These are phyloP conservation scores for Hysterium pulicare DNA, from an alignment of 2,329 filamentous ascomycete species.

Conservation along the genomic window DNA sequence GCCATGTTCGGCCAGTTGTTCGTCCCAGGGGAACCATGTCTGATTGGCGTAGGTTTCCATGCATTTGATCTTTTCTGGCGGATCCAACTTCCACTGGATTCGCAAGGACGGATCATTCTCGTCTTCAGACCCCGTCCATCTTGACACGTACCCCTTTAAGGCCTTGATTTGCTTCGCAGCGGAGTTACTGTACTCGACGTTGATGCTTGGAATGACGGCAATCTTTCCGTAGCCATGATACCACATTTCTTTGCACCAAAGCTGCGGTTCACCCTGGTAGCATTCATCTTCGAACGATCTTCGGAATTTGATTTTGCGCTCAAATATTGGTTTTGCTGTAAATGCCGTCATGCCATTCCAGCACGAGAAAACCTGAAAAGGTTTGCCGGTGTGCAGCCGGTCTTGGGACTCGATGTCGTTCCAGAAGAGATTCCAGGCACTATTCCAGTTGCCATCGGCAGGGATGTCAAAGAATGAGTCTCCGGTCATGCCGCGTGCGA, in stretches of 20 bases:
- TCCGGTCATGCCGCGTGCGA: constrained; percentile 51
- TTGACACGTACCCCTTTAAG: constrained; percentile 49
- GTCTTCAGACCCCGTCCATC: constrained; percentile 32
- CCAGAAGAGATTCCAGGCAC: constrained; percentile 43
- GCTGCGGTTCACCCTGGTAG: constrained; percentile 52
- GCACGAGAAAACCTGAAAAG: constrained; percentile 60
- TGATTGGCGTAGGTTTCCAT: constrained; percentile 45
- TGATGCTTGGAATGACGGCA: constrained; percentile 55
- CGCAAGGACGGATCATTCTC: constrained; percentile 12
- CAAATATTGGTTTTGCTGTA: constrained; percentile 47
- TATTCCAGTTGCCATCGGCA: constrained; percentile 47
- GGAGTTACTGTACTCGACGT: constrained; percentile 53
- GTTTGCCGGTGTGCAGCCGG: constrained; percentile 37
- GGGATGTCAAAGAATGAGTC: constrained; percentile 57
- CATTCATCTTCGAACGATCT: constrained; percentile 45
- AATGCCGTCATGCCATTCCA: constrained; percentile 58
- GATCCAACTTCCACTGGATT: constrained; percentile 45
- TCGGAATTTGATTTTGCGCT: constrained; percentile 47
- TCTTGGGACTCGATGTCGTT: constrained; percentile 40
- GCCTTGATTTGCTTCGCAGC: constrained; percentile 47
- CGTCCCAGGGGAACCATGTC: constrained; percentile 44
- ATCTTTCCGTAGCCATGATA: constrained; percentile 43
- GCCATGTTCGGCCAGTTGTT: constrained; percentile 10
- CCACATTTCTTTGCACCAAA: constrained; percentile 58
- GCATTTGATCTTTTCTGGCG: constrained; percentile 49